Evolutionary conservation across 2,329 filamentous ascomycete genomes (phyloP).

Genomic region (Zymoseptoria passerinii): DNA sequence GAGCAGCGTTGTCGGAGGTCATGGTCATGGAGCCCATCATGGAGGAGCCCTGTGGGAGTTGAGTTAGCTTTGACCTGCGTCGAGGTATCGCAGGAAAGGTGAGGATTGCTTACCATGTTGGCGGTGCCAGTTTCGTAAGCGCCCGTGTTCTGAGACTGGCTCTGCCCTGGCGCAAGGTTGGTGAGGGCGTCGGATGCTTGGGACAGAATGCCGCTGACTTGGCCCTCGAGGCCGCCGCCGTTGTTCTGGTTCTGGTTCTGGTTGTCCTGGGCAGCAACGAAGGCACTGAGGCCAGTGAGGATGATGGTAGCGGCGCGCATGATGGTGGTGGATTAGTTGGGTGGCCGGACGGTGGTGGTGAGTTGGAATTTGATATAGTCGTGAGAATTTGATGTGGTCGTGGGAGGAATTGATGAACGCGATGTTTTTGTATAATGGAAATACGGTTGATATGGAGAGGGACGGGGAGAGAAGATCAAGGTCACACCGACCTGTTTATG

Average conservation of each 20-base stretch:
- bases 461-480: no score
- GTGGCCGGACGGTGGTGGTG: neutral
- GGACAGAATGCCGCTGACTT: constrained; percentile 6
- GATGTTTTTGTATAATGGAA: neutral
- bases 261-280: constrained; percentile 13
- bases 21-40: constrained; percentile 8
- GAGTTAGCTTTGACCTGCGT: neutral
- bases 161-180: neutral
- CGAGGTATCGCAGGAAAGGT: neutral
- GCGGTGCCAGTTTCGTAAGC: neutral
- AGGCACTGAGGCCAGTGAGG: constrained; percentile 17
- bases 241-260: no score
- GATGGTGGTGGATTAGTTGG: neutral
- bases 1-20: constrained; percentile 3
- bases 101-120: neutral
- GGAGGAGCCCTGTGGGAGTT: constrained; percentile 4
- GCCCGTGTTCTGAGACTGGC: neutral
- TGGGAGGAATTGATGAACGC: neutral
- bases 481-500: neutral
- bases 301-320: constrained; percentile 20
- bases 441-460: neutral
- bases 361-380: constrained; percentile 1
- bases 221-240: neutral
- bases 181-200: neutral
- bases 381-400: constrained; percentile 1